Base-by-base conservation (phyloP, 768 basidiomycete genomes). In the Amanita rimosa region DNA sequence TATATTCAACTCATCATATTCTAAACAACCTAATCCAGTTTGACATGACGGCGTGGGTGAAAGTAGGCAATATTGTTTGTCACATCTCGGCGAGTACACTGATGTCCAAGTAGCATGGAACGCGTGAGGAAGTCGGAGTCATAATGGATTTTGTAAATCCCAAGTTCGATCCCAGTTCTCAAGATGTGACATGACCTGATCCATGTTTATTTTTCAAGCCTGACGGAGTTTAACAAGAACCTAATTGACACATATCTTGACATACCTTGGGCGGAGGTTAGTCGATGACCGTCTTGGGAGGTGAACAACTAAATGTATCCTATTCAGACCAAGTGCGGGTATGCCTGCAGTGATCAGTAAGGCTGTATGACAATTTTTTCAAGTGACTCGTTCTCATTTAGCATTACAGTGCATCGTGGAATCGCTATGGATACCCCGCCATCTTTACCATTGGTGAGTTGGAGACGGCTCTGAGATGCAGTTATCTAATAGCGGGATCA, bases 41-140 rank as follows among this genome's bases (percentile, higher is more conserved):
- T 59, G 88, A 91, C 62, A 91, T 91, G 89, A 92, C 89, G 17
- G 89, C 89, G 48, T 96, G 91, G 91, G 87, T 95, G 52, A 91
- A 91, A 75, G 77, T 70, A 72, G 35, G 54, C 44, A 41, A 36
- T 34, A 44, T 59, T 59, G 52, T 29, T 59, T 67, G 35, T 54
- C 45, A 17, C n/a, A 53, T 41, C 47, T 26, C 41, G 49, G 46
- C 29, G 31, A 45, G 17, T 44, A 42, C 33, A 42, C 29, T 55
- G 55, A 44, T 61, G 42, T 49, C 56, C 47, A 48, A 42, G 39
- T 52, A 83, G 74, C 65, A 64, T 59, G 88, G 86, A 31, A 81
- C 82, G 35, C 66, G 69, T 57, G 85, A 89, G 64, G 78, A 78
- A 69, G 83, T 94, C 52, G 86, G 85, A 38, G 74, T 95, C 45